Evolutionary conservation across 352 stramenopile species (phyloP), one percentile per base, ranked within the genome.

Genomic region (Thraustotheca clavata): DNA sequence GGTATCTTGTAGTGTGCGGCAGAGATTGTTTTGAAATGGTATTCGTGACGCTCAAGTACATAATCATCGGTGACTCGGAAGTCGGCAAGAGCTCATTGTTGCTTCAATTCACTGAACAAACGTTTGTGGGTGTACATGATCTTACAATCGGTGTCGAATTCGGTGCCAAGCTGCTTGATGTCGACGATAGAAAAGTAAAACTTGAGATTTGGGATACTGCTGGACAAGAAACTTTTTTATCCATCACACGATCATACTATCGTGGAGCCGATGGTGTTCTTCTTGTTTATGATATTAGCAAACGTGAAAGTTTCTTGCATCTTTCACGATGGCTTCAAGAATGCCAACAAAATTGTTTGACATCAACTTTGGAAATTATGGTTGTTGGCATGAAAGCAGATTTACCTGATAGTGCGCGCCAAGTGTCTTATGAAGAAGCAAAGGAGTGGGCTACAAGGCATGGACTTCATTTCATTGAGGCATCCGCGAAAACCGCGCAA

Each of bases 121-220:
- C 90, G 59, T 96, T 96, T 73, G 82, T 91, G 67, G 78, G 83
- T 32, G 87, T 90, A 47, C 88, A 96, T 71, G 86, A 95, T 70
- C 76, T 96, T 60, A 96, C 88, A 24, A 95, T 96, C 67, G 88
- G 88, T 62, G 88, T 96, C 24, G 88, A 96, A 72, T 96, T 96
- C 66, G 88, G 86, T 16, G 81, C 85, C 33, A 95, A 95, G 71
- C 71, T 94, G 49, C 74, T 94, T 1, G 74, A 89, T 41, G 75
- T 96, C 41, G 83, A 94, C 47, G 78, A 80, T 16, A 74, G 81
- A 38, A 84, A 94, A 59, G 82, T 95, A 22, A 96, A 96, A 71
- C 78, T 96, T 26, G 83, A 96, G 77, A 96, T 96, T 40, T 96
- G 88, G 88, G 88, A 96, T 66, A 96, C 88, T 0, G 88, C 88